Conservation (phyloP, 331 rosid species). For the Quercus lobata region DNA sequence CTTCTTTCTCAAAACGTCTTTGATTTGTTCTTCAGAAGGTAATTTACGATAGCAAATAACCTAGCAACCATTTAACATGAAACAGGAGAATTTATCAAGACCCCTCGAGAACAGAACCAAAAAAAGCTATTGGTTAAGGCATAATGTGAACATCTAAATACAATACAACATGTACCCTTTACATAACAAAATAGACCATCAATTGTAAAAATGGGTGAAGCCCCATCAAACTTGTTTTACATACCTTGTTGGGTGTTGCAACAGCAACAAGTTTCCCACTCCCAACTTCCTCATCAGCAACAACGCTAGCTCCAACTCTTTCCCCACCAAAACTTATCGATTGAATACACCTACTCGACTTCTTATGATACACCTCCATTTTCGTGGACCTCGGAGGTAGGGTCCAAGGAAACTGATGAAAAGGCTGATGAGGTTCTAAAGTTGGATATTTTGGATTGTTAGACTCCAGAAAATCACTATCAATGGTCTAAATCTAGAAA, state of each 20-base stretch:
- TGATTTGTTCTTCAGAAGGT: conserved; percentile 86
- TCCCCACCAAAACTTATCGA: conserved; percentile 25
- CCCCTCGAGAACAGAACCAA: neutral
- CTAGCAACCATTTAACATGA: conserved; percentile 38
- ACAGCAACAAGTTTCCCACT: no score
- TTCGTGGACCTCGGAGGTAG: neutral
- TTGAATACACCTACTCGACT: conserved; percentile 68
- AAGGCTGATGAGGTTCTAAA: no score
- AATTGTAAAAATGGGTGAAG: neutral
- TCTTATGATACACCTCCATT: conserved; percentile 87
- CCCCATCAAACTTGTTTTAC: no score
- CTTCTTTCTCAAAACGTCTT: conserved; percentile 81
- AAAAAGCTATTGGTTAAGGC: neutral
- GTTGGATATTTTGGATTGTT: no score
- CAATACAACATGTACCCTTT: no score
- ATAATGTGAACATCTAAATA: no score
- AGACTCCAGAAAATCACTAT: no score
- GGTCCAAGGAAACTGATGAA: no score
- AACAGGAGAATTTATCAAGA: neutral
- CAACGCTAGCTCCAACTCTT: conserved; percentile 32
- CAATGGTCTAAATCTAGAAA: no score
- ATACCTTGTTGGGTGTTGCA: no score
- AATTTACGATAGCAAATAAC: conserved; percentile 77
- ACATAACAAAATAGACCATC: no score
- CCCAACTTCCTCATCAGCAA: conserved; percentile 22